Percentiles rank a stretch among this genome's conserved stretches.
phyloP scores from a whole-genome alignment of 2,329 filamentous ascomycete genomes.

The Fusarium devonianum region DNA sequence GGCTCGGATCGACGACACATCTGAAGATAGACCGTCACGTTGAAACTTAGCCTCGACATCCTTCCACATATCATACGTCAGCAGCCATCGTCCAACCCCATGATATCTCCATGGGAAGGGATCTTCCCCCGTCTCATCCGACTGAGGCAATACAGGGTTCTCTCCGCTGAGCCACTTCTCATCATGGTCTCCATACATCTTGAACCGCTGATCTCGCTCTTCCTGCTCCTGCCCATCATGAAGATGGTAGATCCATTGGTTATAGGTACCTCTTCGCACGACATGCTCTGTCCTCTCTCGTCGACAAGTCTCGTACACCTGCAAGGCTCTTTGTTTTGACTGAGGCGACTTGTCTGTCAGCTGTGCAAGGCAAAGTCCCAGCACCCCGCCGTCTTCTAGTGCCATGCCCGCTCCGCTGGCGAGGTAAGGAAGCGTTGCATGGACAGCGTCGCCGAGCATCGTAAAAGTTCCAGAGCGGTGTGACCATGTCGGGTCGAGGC shows the following conservation, averaged over 20 bases:
- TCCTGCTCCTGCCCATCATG: constrained; percentile 64
- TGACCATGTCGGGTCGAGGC: constrained; percentile 60
- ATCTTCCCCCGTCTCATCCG: constrained; percentile 48
- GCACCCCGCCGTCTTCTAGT: constrained; percentile 65
- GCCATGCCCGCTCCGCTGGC: constrained; percentile 65
- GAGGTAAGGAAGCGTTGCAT: constrained; percentile 70
- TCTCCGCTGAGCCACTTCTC: constrained; percentile 40
- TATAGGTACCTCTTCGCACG: constrained; percentile 65
- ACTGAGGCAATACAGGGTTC: constrained; percentile 31
- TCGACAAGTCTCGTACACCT: constrained; percentile 64
- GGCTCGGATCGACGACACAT: constrained; percentile 4
- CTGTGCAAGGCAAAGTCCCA: constrained; percentile 61
- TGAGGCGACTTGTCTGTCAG: constrained; percentile 50
- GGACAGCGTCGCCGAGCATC: constrained; percentile 69
- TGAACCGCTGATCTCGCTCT: constrained; percentile 55
- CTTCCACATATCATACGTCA: constrained; percentile 50
- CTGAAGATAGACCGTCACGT: not conserved
- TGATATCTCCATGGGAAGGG: constrained; percentile 52
- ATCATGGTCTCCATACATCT: constrained; percentile 43
- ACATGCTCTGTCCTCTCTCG: constrained; percentile 66
- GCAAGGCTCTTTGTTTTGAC: constrained; percentile 46
- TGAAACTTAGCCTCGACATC: constrained; percentile 48
- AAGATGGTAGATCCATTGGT: constrained; percentile 69
- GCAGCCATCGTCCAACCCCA: constrained; percentile 50
- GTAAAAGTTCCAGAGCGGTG: constrained; percentile 63